These are phyloP conservation scores for Zelonia costaricensis DNA, from an alignment of 208 protist genomes.

Conservation along the genomic window DNA sequence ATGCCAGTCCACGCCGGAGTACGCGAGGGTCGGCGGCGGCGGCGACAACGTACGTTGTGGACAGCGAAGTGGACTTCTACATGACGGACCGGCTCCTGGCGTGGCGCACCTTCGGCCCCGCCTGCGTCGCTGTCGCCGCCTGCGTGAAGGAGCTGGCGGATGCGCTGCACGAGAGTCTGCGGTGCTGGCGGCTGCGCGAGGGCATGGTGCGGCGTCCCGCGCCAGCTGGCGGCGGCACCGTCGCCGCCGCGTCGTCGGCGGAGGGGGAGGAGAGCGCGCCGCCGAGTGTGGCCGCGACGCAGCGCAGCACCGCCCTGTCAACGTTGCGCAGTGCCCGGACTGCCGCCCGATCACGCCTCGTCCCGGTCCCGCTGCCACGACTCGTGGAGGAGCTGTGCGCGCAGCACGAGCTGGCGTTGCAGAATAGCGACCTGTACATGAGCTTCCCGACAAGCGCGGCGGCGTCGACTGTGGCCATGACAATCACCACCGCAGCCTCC, in stretches of 20 bases:
- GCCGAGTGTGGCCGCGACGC: not conserved
- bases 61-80: slow-evolving; percentile 56
- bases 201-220: slow-evolving; percentile 4
- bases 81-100: slow-evolving; percentile 64
- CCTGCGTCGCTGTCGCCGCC: slow-evolving; percentile 55
- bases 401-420: no score
- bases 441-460: no score
- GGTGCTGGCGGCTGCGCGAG: slow-evolving; percentile 25
- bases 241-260: not conserved
- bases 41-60: slow-evolving; percentile 1
- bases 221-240: not conserved
- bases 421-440: no score
- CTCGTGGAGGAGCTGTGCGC: slow-evolving; percentile 5
- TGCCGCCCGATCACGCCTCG: no score
- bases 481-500: no score
- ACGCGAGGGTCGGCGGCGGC: not conserved
- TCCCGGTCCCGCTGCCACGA: slow-evolving; percentile 14
- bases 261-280: not conserved
- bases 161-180: slow-evolving; percentile 37
- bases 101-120: slow-evolving; percentile 72
- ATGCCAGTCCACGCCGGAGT: no score
- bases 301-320: no score
- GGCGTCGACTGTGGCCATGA: no score
- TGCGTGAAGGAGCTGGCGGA: slow-evolving; percentile 71
- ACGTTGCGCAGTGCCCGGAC: no score